These are phyloP conservation scores for Plectranthus barbatus DNA, from an alignment of 257 asterid species.

Conservation along the genomic window DNA sequence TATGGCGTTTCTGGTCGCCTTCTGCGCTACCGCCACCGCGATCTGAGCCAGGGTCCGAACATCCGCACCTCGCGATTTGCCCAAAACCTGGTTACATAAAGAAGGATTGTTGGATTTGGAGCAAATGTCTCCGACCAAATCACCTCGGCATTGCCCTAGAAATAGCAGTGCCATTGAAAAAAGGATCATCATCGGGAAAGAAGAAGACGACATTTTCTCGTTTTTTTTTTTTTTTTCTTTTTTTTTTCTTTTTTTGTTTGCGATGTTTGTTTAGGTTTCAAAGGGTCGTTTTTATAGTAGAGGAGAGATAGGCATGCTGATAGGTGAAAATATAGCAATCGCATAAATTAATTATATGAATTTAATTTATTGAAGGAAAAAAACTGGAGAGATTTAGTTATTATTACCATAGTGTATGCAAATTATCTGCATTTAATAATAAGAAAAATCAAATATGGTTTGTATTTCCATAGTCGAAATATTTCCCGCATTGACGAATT, in stretches of 20 bases:
- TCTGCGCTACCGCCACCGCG: neutral
- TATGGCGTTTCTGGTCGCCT: neutral
- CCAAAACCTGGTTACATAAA: neutral
- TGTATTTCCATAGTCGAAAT: no score
- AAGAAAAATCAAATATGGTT: no score
- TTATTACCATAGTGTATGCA: no score
- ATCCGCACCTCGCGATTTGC: slow-evolving; percentile 21
- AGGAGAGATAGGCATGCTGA: neutral
- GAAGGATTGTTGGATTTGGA: neutral
- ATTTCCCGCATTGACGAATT: no score
- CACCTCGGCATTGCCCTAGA: slow-evolving; percentile 14
- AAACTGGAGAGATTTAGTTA: no score
- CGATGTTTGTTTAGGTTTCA: neutral
- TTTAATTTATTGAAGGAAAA: no score
- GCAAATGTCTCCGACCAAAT: slow-evolving; percentile 26
- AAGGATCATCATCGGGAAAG: neutral
- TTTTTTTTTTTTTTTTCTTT: neutral
- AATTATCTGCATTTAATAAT: no score
- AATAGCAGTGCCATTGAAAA: neutral
- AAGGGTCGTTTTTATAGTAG: neutral
- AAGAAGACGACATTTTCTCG: no score
- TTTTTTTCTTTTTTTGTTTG: no score
- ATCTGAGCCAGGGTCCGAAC: slow-evolving; percentile 8
- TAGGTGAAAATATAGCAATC: neutral
- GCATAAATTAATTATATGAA: no score